Evolutionary conservation across 176 grass and related monocot species (phyloP).

Genomic region (Avena sativa): DNA sequence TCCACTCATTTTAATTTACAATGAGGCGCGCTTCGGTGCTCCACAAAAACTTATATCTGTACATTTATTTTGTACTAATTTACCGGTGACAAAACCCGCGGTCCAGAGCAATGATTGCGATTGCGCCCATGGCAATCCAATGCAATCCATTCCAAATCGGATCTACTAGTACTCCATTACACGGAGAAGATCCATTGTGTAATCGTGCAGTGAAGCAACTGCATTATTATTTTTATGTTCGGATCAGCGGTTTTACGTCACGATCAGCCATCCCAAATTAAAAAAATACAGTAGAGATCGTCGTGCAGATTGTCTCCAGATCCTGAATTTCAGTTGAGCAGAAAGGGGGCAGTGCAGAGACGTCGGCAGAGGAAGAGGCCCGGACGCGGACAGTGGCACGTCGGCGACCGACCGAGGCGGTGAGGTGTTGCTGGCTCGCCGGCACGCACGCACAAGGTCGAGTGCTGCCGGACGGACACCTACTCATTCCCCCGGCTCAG

Average conservation of each 20-base stretch:
- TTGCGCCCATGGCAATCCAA: not conserved
- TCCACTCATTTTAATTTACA: not conserved
- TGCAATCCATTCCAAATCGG: not conserved
- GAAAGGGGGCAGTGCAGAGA: not conserved
- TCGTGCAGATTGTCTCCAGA: not conserved
- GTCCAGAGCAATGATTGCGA: constrained; percentile 15
- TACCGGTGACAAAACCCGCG: too few species aligned
- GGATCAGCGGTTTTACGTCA: not conserved
- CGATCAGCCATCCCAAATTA: not conserved
- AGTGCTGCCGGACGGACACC: not conserved
- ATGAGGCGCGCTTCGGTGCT: too few species aligned
- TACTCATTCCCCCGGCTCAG: not conserved
- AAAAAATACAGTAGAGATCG: not conserved
- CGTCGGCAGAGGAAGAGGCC: not conserved
- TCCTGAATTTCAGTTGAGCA: not conserved
- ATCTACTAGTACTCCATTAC: not conserved
- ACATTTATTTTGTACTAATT: too few species aligned
- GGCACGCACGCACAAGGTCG: not conserved
- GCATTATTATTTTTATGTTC: too few species aligned
- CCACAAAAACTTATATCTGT: too few species aligned
- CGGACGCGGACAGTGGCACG: not conserved
- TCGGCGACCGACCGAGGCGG: not conserved
- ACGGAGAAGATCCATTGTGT: not conserved
- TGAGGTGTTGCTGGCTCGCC: not conserved
- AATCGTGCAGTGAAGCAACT: not conserved